These are phyloP conservation scores for Plasmodium blacklocki DNA, from an alignment of 169 alveolate genomes.

Conservation along the genomic window DNA sequence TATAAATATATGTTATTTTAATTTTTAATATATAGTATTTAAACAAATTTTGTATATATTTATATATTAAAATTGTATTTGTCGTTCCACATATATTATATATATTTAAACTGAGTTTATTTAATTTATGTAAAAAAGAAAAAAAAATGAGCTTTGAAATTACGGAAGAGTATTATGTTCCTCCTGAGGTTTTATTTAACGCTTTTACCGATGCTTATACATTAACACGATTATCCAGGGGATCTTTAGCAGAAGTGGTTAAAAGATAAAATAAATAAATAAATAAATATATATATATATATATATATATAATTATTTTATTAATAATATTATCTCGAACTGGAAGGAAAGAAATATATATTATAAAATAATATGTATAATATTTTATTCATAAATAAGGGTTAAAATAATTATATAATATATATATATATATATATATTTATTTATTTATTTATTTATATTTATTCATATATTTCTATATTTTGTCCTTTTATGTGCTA, in stretches of 20 bases:
- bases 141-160: constrained; percentile 51
- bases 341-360: not conserved
- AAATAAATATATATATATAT: not conserved
- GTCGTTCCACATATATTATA: too few species aligned
- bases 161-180: constrained; percentile 62
- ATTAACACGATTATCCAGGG: constrained; percentile 66
- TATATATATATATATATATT: not conserved
- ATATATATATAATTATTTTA: not conserved
- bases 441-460: not conserved
- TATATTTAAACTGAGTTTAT: too few species aligned
- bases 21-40: too few species aligned
- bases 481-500: not conserved
- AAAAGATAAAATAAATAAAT: not conserved
- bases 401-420: too few species aligned
- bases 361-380: not conserved
- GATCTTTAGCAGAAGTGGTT: constrained; percentile 66
- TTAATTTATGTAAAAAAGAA: too few species aligned
- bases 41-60: too few species aligned
- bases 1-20: too few species aligned
- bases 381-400: not conserved
- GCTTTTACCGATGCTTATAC: constrained; percentile 55
- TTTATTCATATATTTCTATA: not conserved
- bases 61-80: too few species aligned
- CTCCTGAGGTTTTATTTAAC: constrained; percentile 61
- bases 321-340: not conserved